Evolutionary conservation across 805 yeast genomes (phyloP).

Genomic region (Metschnikowia anglica): DNA sequence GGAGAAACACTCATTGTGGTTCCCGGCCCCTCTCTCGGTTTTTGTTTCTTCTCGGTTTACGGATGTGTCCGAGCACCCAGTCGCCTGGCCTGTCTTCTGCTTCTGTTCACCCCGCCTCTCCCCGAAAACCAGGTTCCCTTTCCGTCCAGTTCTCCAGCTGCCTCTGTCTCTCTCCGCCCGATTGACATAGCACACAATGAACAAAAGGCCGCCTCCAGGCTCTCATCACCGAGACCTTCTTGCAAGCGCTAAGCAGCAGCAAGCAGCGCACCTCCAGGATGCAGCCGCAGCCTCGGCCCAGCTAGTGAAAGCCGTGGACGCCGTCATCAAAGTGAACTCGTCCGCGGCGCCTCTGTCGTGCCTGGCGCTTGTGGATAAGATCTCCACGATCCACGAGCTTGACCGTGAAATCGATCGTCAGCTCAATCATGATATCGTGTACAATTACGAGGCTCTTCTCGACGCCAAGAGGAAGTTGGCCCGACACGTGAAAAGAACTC

Average conservation of each 20-base stretch:
- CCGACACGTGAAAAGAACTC: constrained; percentile 8
- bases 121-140: no score
- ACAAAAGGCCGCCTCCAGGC: background rate
- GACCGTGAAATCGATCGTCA: constrained; percentile 40
- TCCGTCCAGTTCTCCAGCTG: no score
- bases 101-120: no score
- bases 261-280: constrained; percentile 26
- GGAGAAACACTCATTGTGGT: no score
- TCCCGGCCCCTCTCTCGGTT: no score
- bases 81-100: no score
- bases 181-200: background rate
- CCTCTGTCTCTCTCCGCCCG: no score
- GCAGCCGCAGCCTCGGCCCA: constrained; percentile 30
- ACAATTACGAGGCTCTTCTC: constrained; percentile 19
- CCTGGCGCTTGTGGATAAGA: constrained; percentile 31
- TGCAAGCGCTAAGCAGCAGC: constrained; percentile 35
- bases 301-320: constrained; percentile 23
- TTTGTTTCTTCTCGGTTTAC: no score
- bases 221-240: constrained; percentile 23
- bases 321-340: constrained; percentile 30
- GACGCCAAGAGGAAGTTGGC: constrained; percentile 14
- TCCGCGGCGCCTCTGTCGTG: constrained; percentile 11
- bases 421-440: constrained; percentile 33
- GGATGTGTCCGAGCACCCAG: no score
- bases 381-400: constrained; percentile 41